Evolutionary conservation across 352 stramenopile species (phyloP).

Genomic region (Globisporangium sylvaticum): DNA sequence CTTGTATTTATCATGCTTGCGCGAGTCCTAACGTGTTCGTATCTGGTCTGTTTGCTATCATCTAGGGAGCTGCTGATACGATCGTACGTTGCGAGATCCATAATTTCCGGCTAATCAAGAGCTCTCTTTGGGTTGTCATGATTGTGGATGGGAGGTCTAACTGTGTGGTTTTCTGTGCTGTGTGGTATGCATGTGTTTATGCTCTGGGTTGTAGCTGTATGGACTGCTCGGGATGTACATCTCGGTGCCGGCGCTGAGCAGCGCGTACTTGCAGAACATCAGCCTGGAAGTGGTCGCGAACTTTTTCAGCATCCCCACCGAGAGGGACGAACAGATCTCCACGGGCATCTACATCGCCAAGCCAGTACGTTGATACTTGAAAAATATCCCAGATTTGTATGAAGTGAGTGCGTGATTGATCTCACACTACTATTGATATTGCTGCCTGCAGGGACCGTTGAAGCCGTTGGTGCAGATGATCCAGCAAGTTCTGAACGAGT

Average conservation of each 20-base stretch:
- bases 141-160: not conserved
- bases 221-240: constrained; percentile 87
- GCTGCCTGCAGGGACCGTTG: constrained; percentile 41
- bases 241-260: constrained; percentile 58
- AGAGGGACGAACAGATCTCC: constrained; percentile 69
- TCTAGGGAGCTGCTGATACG: constrained; percentile 63
- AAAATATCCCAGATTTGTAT: not conserved
- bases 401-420: not conserved
- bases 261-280: constrained; percentile 51
- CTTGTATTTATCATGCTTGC: too few relatives aligned
- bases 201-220: constrained; percentile 42
- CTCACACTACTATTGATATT: not conserved
- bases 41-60: not conserved
- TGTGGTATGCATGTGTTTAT: not conserved
- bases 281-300: constrained; percentile 62
- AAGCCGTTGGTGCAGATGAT: constrained; percentile 67
- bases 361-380: constrained; percentile 29
- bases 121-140: not conserved
- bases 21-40: too few relatives aligned
- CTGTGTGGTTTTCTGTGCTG: not conserved
- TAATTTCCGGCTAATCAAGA: not conserved
- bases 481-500: constrained; percentile 53
- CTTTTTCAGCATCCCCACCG: constrained; percentile 71
- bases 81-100: constrained; percentile 37
- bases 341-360: constrained; percentile 81